Evolutionary conservation across 2,329 filamentous ascomycete genomes (phyloP).

Genomic region (Epichloe typhina): DNA sequence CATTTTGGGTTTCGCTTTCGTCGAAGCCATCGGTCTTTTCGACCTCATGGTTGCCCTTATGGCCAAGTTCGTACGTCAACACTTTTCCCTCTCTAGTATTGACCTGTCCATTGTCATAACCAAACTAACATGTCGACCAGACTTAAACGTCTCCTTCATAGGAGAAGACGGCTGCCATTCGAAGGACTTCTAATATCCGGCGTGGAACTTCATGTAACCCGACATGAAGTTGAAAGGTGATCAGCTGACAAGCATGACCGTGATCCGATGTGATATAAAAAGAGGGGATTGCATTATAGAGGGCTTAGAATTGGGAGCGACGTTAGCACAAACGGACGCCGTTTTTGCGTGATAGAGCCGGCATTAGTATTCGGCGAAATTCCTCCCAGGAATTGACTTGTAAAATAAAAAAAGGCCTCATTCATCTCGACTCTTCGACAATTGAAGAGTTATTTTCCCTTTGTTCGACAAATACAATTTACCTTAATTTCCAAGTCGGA

Average conservation of each 20-base stretch:
- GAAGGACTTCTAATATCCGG: slow-evolving; percentile 21
- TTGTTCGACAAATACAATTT: slow-evolving; percentile 10
- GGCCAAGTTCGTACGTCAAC: slow-evolving; percentile 66
- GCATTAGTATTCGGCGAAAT: slow-evolving; percentile 18
- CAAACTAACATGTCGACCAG: slow-evolving; percentile 11
- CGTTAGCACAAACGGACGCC: slow-evolving; percentile 19
- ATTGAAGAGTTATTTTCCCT: slow-evolving; percentile 14
- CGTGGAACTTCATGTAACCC: slow-evolving; percentile 16
- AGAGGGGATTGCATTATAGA: slow-evolving; percentile 27
- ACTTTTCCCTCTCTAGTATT: neutral
- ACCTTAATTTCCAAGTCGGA: slow-evolving; percentile 14
- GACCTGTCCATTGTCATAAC: neutral
- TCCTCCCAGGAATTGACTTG: slow-evolving; percentile 24
- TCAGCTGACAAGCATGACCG: slow-evolving; percentile 14
- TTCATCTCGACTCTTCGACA: slow-evolving; percentile 24
- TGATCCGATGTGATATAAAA: slow-evolving; percentile 22
- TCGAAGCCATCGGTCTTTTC: slow-evolving; percentile 84
- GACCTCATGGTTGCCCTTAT: slow-evolving; percentile 87
- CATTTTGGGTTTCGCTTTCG: slow-evolving; percentile 92
- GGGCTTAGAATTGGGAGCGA: slow-evolving; percentile 27
- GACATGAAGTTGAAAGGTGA: slow-evolving; percentile 14
- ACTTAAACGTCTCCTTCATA: slow-evolving; percentile 23
- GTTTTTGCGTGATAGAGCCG: slow-evolving; percentile 23
- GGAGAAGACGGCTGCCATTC: slow-evolving; percentile 23
- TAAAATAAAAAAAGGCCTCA: slow-evolving; percentile 31